phyloP scores from a whole-genome alignment of 176 grass and related monocot species.

The Musa acuminata region DNA sequence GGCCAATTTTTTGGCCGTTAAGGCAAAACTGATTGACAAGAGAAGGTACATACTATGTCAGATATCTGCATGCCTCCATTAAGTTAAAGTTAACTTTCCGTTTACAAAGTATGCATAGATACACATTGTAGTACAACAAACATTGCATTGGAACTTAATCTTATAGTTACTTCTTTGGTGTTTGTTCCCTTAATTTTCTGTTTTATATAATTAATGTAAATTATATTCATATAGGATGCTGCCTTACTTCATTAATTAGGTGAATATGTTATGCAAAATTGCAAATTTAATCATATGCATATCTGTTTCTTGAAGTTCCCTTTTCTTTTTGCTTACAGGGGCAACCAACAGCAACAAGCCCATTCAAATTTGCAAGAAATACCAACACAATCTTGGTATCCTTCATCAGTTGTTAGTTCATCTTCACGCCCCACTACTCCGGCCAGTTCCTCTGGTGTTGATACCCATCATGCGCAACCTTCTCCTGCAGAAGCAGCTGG shows the following conservation, averaged over 20 bases:
- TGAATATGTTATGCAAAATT: not conserved
- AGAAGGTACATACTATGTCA: too few species aligned
- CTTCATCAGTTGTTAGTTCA: constrained; percentile 32
- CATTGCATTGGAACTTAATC: too few species aligned
- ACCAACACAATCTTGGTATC: constrained; percentile 41
- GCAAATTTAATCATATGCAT: not conserved
- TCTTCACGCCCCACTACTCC: constrained; percentile 9
- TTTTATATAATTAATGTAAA: too few species aligned
- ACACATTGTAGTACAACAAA: too few species aligned
- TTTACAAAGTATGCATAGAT: too few species aligned
- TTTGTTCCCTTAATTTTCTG: too few species aligned
- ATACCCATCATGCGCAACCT: constrained; percentile 6
- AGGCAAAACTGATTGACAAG: too few species aligned
- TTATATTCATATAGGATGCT: too few species aligned
- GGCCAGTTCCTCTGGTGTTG: constrained; percentile 13
- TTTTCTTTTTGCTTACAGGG: constrained; percentile 14
- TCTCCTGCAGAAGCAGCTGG: constrained; percentile 20
- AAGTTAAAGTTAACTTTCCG: too few species aligned
- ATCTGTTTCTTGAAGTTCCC: not conserved
- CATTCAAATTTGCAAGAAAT: constrained; percentile 23
- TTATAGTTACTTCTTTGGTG: too few species aligned
- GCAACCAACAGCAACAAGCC: constrained; percentile 19
- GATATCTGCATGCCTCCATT: too few species aligned
- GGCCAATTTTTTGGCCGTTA: too few species aligned
- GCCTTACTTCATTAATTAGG: not conserved